Evolutionary conservation across 1,284 basidiomycete species (phyloP), one percentile per base, ranked within the genome.

Genomic region (Malassezia psittaci): DNA sequence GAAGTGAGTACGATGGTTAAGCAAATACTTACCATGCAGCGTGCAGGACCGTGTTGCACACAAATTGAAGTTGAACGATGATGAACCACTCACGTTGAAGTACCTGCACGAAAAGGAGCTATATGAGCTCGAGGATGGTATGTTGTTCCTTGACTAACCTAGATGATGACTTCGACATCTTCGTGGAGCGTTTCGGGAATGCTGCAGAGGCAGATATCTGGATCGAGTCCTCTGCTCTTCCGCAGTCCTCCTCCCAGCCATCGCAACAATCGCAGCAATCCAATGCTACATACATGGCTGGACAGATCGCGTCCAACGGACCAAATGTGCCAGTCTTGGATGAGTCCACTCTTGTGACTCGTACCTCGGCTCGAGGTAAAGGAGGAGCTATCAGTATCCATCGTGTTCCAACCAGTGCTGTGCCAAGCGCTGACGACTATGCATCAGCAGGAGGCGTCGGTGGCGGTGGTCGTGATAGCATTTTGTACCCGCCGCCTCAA

Each of bases 131-230:
- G 72, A 74, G 38, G 72, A 74, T 43, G 52, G 67, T 67, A 40
- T 44, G 67, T 67, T n/a, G 39, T 10, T n/a, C 12, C 19, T 9
- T 18, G 19, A 33, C 38, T 41, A 11, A 43, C 7, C 15, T 54
- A 68, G 64, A 58, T 37, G 70, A 73, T 51, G 72, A 74, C 61
- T 68, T 57, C 54, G 72, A 73, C 40, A 72, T 74, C 51, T 73
- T 74, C 57, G 49, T 66, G 4, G 68, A 72, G 50, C 64, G 72
- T 38, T 60, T 68, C 49, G 62, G 61, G 41, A 57, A 67, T 48
- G 59, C 46, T 5, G 62, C 63, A 51, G 70, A 74, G 58, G 71
- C 64, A n/a, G 61, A 74, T 39, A 13, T 57, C 49, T 51, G 35
- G n/a, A 37, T 57, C 16, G 44, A 47, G 43, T 38, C 43, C 29